Base-by-base conservation (phyloP, 129 eudicot species). In the Tagetes erecta region DNA sequence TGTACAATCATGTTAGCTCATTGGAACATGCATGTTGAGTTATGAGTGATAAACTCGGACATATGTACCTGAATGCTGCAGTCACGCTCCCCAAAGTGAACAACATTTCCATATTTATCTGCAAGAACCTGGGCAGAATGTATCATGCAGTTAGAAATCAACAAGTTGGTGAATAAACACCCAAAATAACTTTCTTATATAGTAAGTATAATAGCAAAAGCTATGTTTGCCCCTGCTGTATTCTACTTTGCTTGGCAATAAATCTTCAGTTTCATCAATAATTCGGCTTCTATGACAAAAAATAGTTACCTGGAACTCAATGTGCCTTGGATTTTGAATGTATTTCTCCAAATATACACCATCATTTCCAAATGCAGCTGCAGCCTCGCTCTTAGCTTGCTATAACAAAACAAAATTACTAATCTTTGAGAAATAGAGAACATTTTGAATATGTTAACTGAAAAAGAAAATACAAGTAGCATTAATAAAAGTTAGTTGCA, bases 51-150 rank as follows among this genome's bases (percentile, higher is more conserved):
- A 51, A 20, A 7, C 12, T 77, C 6, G 47, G 38, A 45, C 30
- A 71, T 66, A 13, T 63, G 62, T 76, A 88, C 99, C 97, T 94
- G 99, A 83, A 94, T 94, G 85, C 97, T 94, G 86, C 99, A 94
- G 83, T 94, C 99, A 82, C 99, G 99, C 82, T 94, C 99, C 66
- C 99, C 99, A 72, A 91, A 94, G 84, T 94, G 99, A 79, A 91
- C 94, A 70, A 94, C 99, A 75, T 94, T 94, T 64, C 99, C 99
- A 81, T 37, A 88, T 78, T 94, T 94, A 80, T 94, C 99, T 38
- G 99, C 99, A 79, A 94, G 91, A 78, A 94, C 97, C 98, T 93
- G 84, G 40, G 83, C 39, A 20, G 49, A 65, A 69, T 53, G 67
- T 11, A 62, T 59, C n/a, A 59, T 10, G 67, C 35, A 64, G 67